Percentiles rank a stretch among this genome's conserved stretches.
These are phyloP conservation scores for Paracoccidioides brasiliensis DNA, from an alignment of 2,329 filamentous ascomycete genomes.

Conservation along the genomic window DNA sequence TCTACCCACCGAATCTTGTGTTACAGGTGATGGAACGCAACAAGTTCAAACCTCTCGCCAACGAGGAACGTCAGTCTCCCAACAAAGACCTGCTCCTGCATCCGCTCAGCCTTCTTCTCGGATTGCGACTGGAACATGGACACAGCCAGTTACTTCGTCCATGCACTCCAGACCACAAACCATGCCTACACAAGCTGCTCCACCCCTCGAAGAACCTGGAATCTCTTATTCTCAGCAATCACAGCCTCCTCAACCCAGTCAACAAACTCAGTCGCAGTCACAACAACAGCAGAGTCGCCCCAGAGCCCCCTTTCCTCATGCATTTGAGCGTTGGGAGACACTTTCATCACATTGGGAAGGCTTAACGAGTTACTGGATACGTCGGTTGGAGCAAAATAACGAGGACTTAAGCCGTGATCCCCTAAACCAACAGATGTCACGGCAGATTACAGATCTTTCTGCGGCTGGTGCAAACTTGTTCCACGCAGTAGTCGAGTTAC, in stretches of 20 bases:
- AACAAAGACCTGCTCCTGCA: constrained; percentile 7
- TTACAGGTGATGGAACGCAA: constrained; percentile 1
- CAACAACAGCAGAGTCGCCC: constrained; percentile 12
- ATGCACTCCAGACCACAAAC: constrained; percentile 2
- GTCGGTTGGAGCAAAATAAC: constrained; percentile 77
- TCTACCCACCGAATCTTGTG: constrained; percentile 1
- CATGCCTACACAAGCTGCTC: neutral
- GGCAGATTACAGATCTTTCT: constrained; percentile 93
- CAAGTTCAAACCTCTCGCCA: constrained; percentile 5
- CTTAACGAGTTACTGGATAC: constrained; percentile 93
- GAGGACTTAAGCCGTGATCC: constrained; percentile 73
- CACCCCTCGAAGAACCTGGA: constrained; percentile 3
- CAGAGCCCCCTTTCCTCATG: constrained; percentile 75
- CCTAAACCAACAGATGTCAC: constrained; percentile 72
- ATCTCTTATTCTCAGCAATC: neutral
- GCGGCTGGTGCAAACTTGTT: constrained; percentile 94
- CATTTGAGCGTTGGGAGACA: constrained; percentile 95
- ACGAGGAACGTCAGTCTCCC: constrained; percentile 6
- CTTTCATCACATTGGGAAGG: constrained; percentile 97
- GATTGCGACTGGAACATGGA: neutral
- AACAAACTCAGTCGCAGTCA: constrained; percentile 6
- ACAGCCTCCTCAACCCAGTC: neutral
- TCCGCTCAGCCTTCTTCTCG: neutral
- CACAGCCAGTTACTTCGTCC: constrained; percentile 1
- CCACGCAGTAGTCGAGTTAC: constrained; percentile 91